Conservation (phyloP, 2,329 filamentous ascomycete genomes). For the Bimuria novae-zelandiae region DNA sequence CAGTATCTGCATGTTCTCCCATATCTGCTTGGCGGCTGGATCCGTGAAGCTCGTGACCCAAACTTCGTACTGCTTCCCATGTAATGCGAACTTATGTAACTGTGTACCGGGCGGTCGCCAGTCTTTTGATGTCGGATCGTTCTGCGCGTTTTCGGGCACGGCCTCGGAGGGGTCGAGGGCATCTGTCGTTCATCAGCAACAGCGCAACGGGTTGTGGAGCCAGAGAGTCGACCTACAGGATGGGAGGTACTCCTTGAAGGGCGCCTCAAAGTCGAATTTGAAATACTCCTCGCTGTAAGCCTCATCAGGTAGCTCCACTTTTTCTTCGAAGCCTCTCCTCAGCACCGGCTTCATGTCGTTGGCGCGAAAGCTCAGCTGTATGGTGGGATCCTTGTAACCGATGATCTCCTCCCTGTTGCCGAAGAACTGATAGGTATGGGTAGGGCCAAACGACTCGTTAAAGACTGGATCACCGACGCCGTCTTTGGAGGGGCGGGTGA, state of each 20-base stretch:
- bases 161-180: conserved; percentile 64
- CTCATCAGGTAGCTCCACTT: conserved; percentile 69
- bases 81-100: conserved; percentile 65
- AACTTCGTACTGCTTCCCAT: conserved; percentile 74
- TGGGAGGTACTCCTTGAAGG: conserved; percentile 68
- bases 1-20: conserved; percentile 82
- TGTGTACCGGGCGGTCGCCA: conserved; percentile 78
- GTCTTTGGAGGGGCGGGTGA: conserved; percentile 35
- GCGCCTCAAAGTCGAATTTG: conserved; percentile 71
- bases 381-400: conserved; percentile 80
- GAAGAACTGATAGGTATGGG: conserved; percentile 90
- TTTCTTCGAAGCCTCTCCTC: conserved; percentile 71
- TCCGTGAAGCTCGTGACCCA: conserved; percentile 80
- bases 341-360: conserved; percentile 81
- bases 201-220: not conserved
- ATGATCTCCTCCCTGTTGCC: conserved; percentile 92
- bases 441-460: conserved; percentile 75
- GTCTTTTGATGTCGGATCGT: conserved; percentile 27
- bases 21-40: conserved; percentile 68
- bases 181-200: conserved; percentile 51
- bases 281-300: conserved; percentile 57
- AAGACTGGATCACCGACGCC: conserved; percentile 44
- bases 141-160: conserved; percentile 11
- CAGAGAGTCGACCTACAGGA: conserved; percentile 55
- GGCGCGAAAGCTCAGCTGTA: conserved; percentile 71